A percentile compares a stretch with the other conserved stretches of the same genome.
phyloP scores from a whole-genome alignment of 495 filamentous ascomycete species.

The Trichoderma asperelloides region DNA sequence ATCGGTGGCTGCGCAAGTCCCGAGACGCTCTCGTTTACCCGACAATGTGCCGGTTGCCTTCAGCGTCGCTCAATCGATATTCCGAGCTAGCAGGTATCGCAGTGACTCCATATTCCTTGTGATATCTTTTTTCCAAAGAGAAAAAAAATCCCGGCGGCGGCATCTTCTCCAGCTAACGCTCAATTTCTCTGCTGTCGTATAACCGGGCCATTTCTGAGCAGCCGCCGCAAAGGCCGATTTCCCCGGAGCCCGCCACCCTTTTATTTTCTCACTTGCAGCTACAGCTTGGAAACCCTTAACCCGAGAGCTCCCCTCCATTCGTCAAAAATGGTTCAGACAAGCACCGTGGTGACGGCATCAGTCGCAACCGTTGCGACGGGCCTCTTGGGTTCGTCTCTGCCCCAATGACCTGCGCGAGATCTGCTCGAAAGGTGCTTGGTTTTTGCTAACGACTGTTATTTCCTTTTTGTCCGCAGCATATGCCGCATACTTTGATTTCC shows the following conservation, averaged over 20 bases:
- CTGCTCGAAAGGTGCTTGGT: constrained; percentile 19
- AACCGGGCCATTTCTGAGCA: background rate
- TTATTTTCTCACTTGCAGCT: constrained; percentile 1
- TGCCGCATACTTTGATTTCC: constrained; percentile 92
- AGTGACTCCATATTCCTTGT: constrained; percentile 4
- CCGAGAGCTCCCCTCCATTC: constrained; percentile 10
- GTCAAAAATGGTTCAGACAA: constrained; percentile 50
- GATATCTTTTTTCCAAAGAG: background rate
- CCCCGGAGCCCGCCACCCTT: background rate
- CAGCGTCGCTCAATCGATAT: constrained; percentile 8
- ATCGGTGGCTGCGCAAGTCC: background rate
- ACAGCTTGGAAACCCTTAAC: constrained; percentile 25
- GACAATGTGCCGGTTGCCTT: background rate
- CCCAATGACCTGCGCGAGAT: constrained; percentile 21
- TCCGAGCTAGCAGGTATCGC: constrained; percentile 9
- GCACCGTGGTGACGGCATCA: constrained; percentile 63
- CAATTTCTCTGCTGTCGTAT: background rate
- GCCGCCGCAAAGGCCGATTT: background rate
- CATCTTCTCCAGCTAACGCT: background rate
- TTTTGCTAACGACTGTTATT: constrained; percentile 7
- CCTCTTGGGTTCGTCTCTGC: constrained; percentile 48
- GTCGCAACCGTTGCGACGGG: constrained; percentile 68
- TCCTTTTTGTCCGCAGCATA: constrained; percentile 38
- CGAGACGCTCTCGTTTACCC: background rate
- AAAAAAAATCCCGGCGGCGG: background rate